Base-by-base conservation (phyloP, 2,329 filamentous ascomycete genomes). In the Trichothecium roseum region DNA sequence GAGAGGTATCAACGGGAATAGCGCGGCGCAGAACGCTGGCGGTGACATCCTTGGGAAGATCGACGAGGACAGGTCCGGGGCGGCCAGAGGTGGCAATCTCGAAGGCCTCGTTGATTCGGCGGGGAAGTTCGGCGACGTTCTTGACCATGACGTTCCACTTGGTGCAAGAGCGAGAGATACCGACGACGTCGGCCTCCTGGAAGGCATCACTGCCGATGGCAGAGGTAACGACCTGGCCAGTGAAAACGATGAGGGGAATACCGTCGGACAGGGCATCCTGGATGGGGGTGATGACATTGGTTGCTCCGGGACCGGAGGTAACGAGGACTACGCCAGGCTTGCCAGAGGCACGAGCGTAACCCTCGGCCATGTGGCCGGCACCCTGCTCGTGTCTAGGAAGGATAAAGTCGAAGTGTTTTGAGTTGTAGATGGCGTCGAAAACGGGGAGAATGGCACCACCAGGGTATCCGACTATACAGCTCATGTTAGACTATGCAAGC, bases 81-180 rank as follows among this genome's bases (percentile, higher is more conserved):
- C 91, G 78, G 41, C 91, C 91, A 50, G 82, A 91, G 29, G 86
- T 96, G 28, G 91, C 91, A 54, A 96, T 96, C 64, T 96, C 88
- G 54, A 96, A 96, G 33, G 91, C 91, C 65, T 96, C 91, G 59
- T 95, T 94, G 55, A 96, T 96, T 45, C 89, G 77, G 50, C 84
- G 78, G 34, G 91, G 91, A 37, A 98, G 71, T 63, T 98, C 91
- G 34, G 85, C 87, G 37, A 94, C 79, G 57, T 81, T 89, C 72
- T 93, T 95, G 33, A 95, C 86, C 87, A 96, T 93, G 41, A 94
- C 86, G 51, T 96, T 96, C 91, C 91, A 98, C 68, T 96, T 96
- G 48, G 88, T 95, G 71, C 88, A 95, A 15, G 88, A 80, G 52
- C 89, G 76, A 24, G 86, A 94, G 58, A 98, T 96, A 47, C 89